These are phyloP conservation scores for Carex cristatella DNA, from an alignment of 176 grass and related monocot species.

Conservation along the genomic window DNA sequence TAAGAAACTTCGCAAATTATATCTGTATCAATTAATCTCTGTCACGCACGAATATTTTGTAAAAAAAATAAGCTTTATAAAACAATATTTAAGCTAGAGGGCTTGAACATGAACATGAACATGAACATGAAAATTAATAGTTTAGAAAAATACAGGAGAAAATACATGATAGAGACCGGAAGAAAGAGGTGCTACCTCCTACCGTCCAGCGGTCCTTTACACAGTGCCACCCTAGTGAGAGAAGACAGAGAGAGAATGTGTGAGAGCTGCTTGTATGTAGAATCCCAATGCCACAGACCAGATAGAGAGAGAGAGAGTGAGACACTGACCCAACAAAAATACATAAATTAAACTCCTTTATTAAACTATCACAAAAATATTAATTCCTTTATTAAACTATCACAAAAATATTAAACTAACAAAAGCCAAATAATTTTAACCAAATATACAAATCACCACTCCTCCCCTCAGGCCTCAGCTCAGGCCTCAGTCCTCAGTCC, in stretches of 20 bases:
- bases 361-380: background rate
- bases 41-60: background rate
- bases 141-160: background rate
- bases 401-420: background rate
- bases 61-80: background rate
- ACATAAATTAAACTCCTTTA: background rate
- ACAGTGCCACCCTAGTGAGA: slow-evolving; percentile 6
- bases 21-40: too few relatives aligned
- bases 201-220: slow-evolving; percentile 1
- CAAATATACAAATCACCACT: slow-evolving; percentile 19
- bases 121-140: background rate
- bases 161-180: background rate
- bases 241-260: background rate
- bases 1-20: background rate
- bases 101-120: too few relatives aligned
- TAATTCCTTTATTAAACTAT: background rate
- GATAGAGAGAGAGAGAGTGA: background rate
- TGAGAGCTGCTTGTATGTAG: slow-evolving; percentile 7
- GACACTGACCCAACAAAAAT: background rate
- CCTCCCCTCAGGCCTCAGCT: background rate
- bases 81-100: background rate
- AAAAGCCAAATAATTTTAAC: background rate
- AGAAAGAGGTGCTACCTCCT: background rate
- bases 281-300: slow-evolving; percentile 22
- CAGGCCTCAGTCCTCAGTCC: background rate